phyloP scores from a whole-genome alignment of 805 yeast species.

The Cyberlindnera xishuangbannaensis region DNA sequence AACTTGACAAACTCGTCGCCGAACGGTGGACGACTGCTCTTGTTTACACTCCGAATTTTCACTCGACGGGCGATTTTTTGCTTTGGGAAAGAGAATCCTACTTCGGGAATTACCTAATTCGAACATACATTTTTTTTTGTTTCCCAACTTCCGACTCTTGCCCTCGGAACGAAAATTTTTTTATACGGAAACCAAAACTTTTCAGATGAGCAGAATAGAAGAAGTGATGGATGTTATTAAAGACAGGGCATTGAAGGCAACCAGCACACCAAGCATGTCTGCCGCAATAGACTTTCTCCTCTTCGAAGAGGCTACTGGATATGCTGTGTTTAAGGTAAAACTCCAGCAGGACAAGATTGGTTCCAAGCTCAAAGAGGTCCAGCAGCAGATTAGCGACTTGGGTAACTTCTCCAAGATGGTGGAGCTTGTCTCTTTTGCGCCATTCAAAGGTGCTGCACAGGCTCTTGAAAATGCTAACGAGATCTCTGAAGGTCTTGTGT shows the following conservation, averaged over 20 bases:
- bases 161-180: conserved; percentile 12
- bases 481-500: conserved; percentile 93
- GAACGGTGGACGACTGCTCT: no score
- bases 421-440: conserved; percentile 92
- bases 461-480: conserved; percentile 98
- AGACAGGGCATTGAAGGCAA: no score
- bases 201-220: no score
- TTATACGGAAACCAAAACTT: conserved; percentile 1
- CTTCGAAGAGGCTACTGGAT: conserved; percentile 98
- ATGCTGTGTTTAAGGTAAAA: conserved; percentile 91
- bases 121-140: no score
- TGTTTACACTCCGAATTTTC: conserved; percentile 6
- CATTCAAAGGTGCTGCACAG: conserved; percentile 99
- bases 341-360: conserved; percentile 94
- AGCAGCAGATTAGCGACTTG: conserved; percentile 80
- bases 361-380: conserved; percentile 88
- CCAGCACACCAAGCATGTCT: no score
- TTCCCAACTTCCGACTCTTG: no score
- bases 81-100: no score
- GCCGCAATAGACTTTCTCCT: conserved; percentile 79
- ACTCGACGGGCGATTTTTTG: no score
- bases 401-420: conserved; percentile 86
- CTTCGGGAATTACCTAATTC: no score
- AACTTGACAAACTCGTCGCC: no score
- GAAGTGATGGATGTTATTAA: no score